Conservation (phyloP, 2,329 filamentous ascomycete species). For the Exophiala viscosa region DNA sequence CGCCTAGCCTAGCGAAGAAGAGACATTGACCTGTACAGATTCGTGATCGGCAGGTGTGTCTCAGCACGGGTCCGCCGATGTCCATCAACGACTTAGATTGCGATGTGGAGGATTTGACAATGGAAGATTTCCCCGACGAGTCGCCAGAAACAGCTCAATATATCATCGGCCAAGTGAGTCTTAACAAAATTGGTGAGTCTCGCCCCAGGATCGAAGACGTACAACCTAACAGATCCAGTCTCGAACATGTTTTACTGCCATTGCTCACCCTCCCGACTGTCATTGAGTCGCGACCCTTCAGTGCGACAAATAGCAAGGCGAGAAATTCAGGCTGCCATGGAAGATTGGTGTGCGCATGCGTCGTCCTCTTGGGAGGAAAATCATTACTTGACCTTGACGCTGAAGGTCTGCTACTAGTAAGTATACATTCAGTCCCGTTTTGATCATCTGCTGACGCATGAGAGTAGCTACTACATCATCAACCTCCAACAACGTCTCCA, state of each 20-base stretch:
- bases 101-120: slow-evolving; percentile 7
- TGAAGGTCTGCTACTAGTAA: no score
- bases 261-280: slow-evolving; percentile 2
- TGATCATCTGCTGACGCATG: no score
- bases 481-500: no score
- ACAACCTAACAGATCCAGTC: neutral
- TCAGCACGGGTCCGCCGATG: slow-evolving; percentile 2
- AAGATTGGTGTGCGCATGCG: slow-evolving; percentile 5
- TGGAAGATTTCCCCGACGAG: slow-evolving; percentile 12
- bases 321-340: slow-evolving; percentile 3
- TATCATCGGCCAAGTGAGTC: slow-evolving; percentile 4
- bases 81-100: slow-evolving; percentile 13
- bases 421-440: no score
- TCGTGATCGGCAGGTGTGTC: slow-evolving; percentile 7
- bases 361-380: no score
- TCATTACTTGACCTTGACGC: slow-evolving; percentile 1
- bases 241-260: slow-evolving; percentile 7
- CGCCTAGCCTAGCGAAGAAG: no score
- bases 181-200: slow-evolving; percentile 1
- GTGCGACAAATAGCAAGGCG: neutral
- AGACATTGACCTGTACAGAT: neutral
- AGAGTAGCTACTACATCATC: no score
- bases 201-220: neutral
- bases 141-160: slow-evolving; percentile 5
- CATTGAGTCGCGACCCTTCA: neutral